These are phyloP conservation scores for Collybia nuda DNA, from an alignment of 768 basidiomycete genomes.

Conservation along the genomic window DNA sequence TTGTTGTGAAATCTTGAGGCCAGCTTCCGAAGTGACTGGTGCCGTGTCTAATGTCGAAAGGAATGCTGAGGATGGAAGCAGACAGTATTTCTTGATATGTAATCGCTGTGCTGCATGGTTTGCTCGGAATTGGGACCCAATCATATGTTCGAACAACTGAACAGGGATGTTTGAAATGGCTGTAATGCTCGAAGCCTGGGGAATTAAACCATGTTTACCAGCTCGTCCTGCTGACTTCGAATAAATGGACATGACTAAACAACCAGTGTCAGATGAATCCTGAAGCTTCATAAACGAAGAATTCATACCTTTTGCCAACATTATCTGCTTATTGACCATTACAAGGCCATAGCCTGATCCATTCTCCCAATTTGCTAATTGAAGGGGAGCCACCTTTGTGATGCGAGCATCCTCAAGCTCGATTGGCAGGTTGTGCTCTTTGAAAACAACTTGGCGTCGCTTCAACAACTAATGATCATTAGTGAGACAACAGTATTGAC, in stretches of 20 bases:
- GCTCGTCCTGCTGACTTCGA: slow-evolving; percentile 5
- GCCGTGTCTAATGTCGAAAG: slow-evolving; percentile 1
- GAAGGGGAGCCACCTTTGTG: slow-evolving; percentile 7
- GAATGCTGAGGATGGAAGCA: slow-evolving; percentile 12
- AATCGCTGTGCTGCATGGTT: slow-evolving; percentile 9
- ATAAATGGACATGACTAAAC: slow-evolving; percentile 5
- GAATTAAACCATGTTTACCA: neutral
- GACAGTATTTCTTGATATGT: slow-evolving; percentile 5
- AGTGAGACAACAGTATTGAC: too few species aligned
- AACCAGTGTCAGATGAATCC: too few species aligned
- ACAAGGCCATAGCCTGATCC: slow-evolving; percentile 12
- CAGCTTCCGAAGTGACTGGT: neutral
- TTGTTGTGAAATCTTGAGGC: neutral
- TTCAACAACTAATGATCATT: too few species aligned
- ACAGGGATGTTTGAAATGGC: slow-evolving; percentile 12
- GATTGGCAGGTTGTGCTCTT: neutral
- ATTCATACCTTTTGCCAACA: neutral
- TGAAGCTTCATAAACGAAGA: too few species aligned
- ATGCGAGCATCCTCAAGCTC: neutral
- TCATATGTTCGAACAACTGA: slow-evolving; percentile 13
- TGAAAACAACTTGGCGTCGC: neutral
- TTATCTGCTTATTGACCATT: neutral
- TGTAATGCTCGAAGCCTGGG: slow-evolving; percentile 8
- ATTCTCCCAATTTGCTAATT: slow-evolving; percentile 5
- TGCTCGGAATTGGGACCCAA: slow-evolving; percentile 9